A percentile compares a stretch with the other conserved stretches of the same genome.
Conservation (phyloP, 108 stramenopile genomes). For the Aurantiochytrium sp. region DNA sequence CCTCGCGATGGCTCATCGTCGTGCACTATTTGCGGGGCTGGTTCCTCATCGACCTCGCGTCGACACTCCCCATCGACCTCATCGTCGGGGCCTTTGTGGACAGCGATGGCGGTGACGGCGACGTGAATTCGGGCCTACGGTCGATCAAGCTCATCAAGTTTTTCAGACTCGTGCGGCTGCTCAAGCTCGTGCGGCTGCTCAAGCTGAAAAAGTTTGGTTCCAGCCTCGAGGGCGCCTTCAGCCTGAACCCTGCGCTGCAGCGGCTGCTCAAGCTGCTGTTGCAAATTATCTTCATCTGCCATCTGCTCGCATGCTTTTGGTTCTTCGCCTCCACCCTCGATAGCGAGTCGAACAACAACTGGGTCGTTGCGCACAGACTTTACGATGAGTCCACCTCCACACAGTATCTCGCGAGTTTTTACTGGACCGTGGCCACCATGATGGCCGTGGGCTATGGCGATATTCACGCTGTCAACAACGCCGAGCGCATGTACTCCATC, state of each 20-base stretch:
- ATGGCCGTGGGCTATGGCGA: conserved; percentile 61
- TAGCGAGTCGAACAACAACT: not conserved
- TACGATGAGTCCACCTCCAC: not conserved
- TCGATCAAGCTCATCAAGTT: conserved; percentile 47
- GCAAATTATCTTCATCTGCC: not conserved
- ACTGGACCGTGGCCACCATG: conserved; percentile 59
- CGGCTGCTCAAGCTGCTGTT: not conserved
- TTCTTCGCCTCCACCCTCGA: not conserved
- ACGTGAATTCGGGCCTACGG: not conserved
- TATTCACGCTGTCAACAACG: conserved; percentile 40
- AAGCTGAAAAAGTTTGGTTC: conserved; percentile 35
- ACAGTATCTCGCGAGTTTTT: conserved; percentile 52
- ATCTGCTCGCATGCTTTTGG: not conserved
- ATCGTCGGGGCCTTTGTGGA: not conserved
- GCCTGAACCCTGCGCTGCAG: not conserved
- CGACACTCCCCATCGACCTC: conserved; percentile 48
- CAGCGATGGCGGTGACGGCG: not conserved
- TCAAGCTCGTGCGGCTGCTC: conserved; percentile 45
- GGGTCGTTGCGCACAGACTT: not conserved
- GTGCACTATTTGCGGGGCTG: conserved; percentile 41
- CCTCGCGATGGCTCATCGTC: conserved; percentile 4
- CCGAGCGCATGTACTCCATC: conserved; percentile 42
- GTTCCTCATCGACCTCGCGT: conserved; percentile 53
- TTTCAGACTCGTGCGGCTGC: conserved; percentile 39
- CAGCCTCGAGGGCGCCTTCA: not conserved